Base-by-base conservation (phyloP, 2,329 filamentous ascomycete genomes). In the Exophiala lecanii-corni region DNA sequence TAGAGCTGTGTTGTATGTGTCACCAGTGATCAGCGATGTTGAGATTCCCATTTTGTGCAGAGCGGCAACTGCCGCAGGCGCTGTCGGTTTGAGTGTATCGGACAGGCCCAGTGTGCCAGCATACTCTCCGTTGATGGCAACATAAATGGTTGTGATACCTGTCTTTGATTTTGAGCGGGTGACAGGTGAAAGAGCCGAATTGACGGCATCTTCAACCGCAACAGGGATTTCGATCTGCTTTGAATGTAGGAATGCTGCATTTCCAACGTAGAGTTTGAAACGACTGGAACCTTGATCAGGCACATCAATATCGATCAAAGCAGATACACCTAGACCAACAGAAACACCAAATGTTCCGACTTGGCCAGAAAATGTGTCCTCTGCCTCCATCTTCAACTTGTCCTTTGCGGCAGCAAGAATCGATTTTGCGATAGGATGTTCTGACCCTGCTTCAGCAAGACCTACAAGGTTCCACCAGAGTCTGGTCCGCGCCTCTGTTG, bases 401-500 rank as follows among this genome's bases (percentile, higher is more conserved):
- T 77, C 71, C 55, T 86, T 89, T 3, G 91, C 89, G 19, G 81
- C 81, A 1, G 69, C 66, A 4, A 94, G 71, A 39, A 97, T 86
- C 10, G 92, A 91, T 57, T 82, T 87, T n/a, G 89, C 92, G 43
- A 97, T 86, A 1, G 92, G 92, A 60, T 98, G 92, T 65, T 98
- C 92, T 59, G 88, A 95, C 53, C 87, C 86, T 78, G 89, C 89
- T 68, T 98, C 92, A 1, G 91, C 84, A n/a, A 97, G 81, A 33
- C 89, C 92, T 43, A 98, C 81, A 48, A 96, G 76, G n/a, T 86
- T 81, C 92, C 92, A 98, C 91, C 91, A 98, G 3, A 94, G 73
- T 23, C 80, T 80, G 47, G 77, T 79, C 43, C 79, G 79, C 72
- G 77, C 79, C 21, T 84, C 78, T 43, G 74, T 81, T 17, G 75